Evolutionary conservation across 805 yeast genomes (phyloP).

Genomic region (Candida verbasci): DNA sequence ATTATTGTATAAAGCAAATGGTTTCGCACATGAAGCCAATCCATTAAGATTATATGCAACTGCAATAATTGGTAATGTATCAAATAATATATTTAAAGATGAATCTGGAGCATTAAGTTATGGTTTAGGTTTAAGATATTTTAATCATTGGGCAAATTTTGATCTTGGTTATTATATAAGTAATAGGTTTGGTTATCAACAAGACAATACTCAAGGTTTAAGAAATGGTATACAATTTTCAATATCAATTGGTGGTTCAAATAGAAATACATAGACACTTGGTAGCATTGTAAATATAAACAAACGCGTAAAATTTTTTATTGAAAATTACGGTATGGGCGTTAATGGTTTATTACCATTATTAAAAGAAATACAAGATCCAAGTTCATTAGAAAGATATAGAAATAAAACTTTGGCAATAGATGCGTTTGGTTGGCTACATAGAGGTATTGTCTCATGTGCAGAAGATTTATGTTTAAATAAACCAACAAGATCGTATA

Average conservation of each 20-base stretch:
- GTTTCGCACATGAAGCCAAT: slow-evolving; percentile 16
- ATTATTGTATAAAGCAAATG: slow-evolving; percentile 17
- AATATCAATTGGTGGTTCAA: slow-evolving; percentile 37
- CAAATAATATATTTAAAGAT: slow-evolving; percentile 21
- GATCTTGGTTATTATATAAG: slow-evolving; percentile 38
- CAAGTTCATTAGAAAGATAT: slow-evolving; percentile 53
- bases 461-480: slow-evolving; percentile 76
- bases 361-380: slow-evolving; percentile 67
- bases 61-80: slow-evolving; percentile 60
- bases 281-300: too few relatives aligned
- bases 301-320: not conserved
- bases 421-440: slow-evolving; percentile 98
- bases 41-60: slow-evolving; percentile 55
- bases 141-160: slow-evolving; percentile 36
- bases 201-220: slow-evolving; percentile 19
- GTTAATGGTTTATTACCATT: slow-evolving; percentile 78
- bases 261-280: slow-evolving; percentile 7
- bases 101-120: slow-evolving; percentile 19
- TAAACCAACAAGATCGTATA: slow-evolving; percentile 64
- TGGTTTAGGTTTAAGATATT: slow-evolving; percentile 36
- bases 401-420: slow-evolving; percentile 78
- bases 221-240: slow-evolving; percentile 37
- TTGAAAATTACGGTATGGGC: slow-evolving; percentile 56
- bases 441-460: slow-evolving; percentile 77
- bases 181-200: slow-evolving; percentile 16